Evolutionary conservation across 2,329 filamentous ascomycete genomes (phyloP).

Genomic region (Microsporum audouinii): DNA sequence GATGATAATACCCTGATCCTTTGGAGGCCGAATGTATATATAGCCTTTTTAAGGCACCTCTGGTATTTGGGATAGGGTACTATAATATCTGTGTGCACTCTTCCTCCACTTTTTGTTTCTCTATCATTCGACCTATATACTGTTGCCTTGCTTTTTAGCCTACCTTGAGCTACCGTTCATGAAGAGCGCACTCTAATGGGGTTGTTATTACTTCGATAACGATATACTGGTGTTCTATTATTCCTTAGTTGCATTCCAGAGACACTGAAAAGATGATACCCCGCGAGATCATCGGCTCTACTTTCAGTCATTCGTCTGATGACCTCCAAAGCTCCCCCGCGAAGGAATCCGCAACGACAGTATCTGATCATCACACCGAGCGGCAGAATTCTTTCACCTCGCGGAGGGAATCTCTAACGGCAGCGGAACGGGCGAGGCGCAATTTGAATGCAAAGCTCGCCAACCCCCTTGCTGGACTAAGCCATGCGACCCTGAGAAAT

Average conservation of each 20-base stretch:
- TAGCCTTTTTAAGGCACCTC: background rate
- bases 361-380: background rate
- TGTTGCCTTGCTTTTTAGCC: background rate
- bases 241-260: background rate
- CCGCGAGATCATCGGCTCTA: background rate
- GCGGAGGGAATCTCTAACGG: slow-evolving; percentile 18
- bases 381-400: slow-evolving; percentile 11
- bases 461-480: slow-evolving; percentile 42
- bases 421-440: slow-evolving; percentile 31
- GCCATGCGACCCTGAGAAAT: slow-evolving; percentile 40
- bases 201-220: background rate
- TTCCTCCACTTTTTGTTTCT: background rate
- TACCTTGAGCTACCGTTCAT: background rate
- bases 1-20: background rate
- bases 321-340: slow-evolving; percentile 10
- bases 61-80: background rate
- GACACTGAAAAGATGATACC: background rate
- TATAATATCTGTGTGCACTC: background rate
- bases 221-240: background rate
- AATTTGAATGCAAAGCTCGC: slow-evolving; percentile 41
- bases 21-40: background rate
- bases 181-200: background rate
- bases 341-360: slow-evolving; percentile 4
- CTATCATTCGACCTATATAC: background rate
- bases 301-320: slow-evolving; percentile 11